Base-by-base conservation (phyloP, 108 stramenopile species). In the Pelagomonas calceolata region DNA sequence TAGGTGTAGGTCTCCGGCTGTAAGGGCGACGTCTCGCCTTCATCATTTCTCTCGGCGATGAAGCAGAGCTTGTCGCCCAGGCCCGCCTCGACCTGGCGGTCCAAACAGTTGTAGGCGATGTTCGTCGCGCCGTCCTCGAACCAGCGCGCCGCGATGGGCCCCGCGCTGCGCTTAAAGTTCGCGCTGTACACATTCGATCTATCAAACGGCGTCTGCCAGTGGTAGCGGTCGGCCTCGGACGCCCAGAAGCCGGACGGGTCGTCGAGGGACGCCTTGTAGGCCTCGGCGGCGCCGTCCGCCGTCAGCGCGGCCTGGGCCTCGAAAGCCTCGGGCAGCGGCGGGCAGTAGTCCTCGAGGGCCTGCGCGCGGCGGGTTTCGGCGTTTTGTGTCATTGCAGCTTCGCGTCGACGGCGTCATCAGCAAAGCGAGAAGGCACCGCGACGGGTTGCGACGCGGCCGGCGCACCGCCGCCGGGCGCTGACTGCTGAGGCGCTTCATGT, bases 51-150 rank as follows among this genome's bases (percentile, higher is more conserved):
- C 37, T 69, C 68, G 43, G 30, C 34, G 34, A 45, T 45, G 17
- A 69, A 36, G 68, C 36, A 34, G 26, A 63, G 16, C 36, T 72
- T 39, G 33, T 72, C 43, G 7, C 36, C 65, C 35, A 82, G 70
- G 69, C 85, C 82, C 39, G 75, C 72, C 32, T 73, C 67, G 33
- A 82, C 79, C 72, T 91, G 89, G 17, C 93, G 81, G 75, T 94
- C 93, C 12, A 94, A 72, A 30, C 90, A 89, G 64, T 94, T 94
- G 87, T 90, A 90, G 74, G 80, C 81, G 21, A 88, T 73, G 76
- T 94, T 94, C 32, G 67, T 64, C 34, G 30, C 63, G 26, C 71
- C 71, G 0, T 67, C 76, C 16, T 68, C 15, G 43, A 72, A 77
- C 51, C 33, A 68, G 30, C 18, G 3, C 5, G 36, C 67, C 4